These are phyloP conservation scores for Aspergillus panamensis DNA, from an alignment of 495 filamentous ascomycete species.

Conservation along the genomic window DNA sequence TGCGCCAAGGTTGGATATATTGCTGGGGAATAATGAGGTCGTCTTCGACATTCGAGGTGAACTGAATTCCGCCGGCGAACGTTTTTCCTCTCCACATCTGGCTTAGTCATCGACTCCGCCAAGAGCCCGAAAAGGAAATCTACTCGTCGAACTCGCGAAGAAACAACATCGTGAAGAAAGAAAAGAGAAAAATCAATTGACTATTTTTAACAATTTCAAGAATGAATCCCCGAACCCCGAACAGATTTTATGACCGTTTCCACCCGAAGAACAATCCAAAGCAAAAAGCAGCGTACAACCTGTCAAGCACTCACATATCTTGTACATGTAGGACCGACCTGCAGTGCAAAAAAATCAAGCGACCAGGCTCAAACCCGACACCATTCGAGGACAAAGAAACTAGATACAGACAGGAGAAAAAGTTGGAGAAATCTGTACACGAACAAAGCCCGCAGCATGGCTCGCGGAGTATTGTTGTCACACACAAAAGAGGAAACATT, in stretches of 20 bases:
- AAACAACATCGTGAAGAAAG: background rate
- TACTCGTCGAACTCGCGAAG: too few relatives aligned
- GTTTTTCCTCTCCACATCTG: constrained; percentile 23
- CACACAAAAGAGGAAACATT: too few relatives aligned
- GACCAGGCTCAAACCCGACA: background rate
- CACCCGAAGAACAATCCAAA: background rate
- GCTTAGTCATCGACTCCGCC: constrained; percentile 22
- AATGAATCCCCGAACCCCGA: background rate
- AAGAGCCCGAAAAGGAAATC: constrained; percentile 5
- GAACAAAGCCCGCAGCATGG: too few relatives aligned
- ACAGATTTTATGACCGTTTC: background rate
- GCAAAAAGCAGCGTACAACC: background rate
- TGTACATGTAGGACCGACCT: constrained; percentile 15
- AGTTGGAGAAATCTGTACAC: too few relatives aligned
- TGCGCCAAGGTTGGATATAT: constrained; percentile 9
- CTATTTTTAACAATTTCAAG: background rate
- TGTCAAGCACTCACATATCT: background rate
- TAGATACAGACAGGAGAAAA: background rate
- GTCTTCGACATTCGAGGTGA: constrained; percentile 18
- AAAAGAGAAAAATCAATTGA: background rate
- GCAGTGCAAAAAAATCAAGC: constrained; percentile 18
- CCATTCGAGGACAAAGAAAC: background rate
- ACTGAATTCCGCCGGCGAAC: constrained; percentile 14
- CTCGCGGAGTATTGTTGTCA: too few relatives aligned
- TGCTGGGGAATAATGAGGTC: constrained; percentile 10